Conservation (phyloP, 352 stramenopile species). For the Pythium phragmitis region DNA sequence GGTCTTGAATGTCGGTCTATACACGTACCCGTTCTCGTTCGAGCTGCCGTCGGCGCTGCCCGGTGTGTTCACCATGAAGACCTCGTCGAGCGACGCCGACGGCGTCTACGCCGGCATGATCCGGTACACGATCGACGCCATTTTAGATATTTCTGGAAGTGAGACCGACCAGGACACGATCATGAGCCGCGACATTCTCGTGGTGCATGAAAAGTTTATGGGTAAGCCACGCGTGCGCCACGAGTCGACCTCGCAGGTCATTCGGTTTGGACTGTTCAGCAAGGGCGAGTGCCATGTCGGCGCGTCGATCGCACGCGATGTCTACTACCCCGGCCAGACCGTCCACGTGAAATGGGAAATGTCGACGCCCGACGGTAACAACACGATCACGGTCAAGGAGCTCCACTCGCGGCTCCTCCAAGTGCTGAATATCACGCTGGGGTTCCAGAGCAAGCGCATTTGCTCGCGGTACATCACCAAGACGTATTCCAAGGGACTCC, state of each 20-base stretch:
- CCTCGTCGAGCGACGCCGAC: constrained; percentile 9
- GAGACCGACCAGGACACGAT: constrained; percentile 18
- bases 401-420: constrained; percentile 52
- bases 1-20: constrained; percentile 23
- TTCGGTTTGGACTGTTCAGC: constrained; percentile 57
- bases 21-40: constrained; percentile 36
- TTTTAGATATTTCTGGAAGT: constrained; percentile 25
- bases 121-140: constrained; percentile 34
- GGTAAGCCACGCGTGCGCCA: constrained; percentile 17
- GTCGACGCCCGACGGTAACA: constrained; percentile 40
- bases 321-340: constrained; percentile 59
- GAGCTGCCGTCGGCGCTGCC: constrained; percentile 32
- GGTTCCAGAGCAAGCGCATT: constrained; percentile 32
- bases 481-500: constrained; percentile 45
- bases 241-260: constrained; percentile 31
- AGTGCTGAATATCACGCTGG: constrained; percentile 39
- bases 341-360: constrained; percentile 56
- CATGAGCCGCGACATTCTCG: constrained; percentile 24
- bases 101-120: constrained; percentile 27
- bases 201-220: constrained; percentile 30
- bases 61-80: constrained; percentile 28
- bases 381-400: constrained; percentile 40
- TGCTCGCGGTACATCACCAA: constrained; percentile 44
- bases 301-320: constrained; percentile 65
- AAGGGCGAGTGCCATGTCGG: constrained; percentile 46